These are phyloP conservation scores for Pseudonitzschia delicatissima DNA, from an alignment of 108 stramenopile genomes.

Conservation along the genomic window DNA sequence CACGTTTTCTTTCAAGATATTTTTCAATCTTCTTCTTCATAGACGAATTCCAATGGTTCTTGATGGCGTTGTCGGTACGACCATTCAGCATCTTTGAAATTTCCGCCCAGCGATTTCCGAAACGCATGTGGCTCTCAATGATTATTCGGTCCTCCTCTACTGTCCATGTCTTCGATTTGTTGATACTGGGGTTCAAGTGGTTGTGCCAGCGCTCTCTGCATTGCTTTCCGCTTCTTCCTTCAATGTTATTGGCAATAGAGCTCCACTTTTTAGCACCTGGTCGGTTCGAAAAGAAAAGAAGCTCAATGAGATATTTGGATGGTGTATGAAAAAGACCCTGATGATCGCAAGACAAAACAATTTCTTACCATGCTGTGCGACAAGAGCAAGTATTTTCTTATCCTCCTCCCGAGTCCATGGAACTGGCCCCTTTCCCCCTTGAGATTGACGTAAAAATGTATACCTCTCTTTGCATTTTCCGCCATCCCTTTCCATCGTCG, in stretches of 20 bases:
- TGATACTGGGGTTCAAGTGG: constrained; percentile 94
- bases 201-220: constrained; percentile 98
- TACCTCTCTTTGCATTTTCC: constrained; percentile 27
- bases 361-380: constrained; percentile 46
- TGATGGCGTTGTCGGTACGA: constrained; percentile 97
- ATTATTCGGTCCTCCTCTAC: constrained; percentile 88
- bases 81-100: constrained; percentile 87
- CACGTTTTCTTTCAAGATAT: constrained; percentile 56
- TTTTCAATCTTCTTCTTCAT: constrained; percentile 90
- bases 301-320: background rate
- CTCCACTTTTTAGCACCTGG: constrained; percentile 77
- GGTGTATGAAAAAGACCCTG: background rate
- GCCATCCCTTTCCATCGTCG: constrained; percentile 18
- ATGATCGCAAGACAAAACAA: background rate
- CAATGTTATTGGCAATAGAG: constrained; percentile 65
- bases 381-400: constrained; percentile 40
- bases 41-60: constrained; percentile 95
- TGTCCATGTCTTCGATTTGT: constrained; percentile 81
- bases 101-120: constrained; percentile 94
- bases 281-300: background rate
- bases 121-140: constrained; percentile 60
- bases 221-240: constrained; percentile 95
- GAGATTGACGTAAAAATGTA: constrained; percentile 12
- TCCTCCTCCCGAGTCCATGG: constrained; percentile 83
- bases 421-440: constrained; percentile 26